A percentile compares a stretch with the other conserved stretches of the same genome.
Evolutionary conservation across 1,284 basidiomycete genomes (phyloP).

Genomic region (Singerocomus rubriflavus): DNA sequence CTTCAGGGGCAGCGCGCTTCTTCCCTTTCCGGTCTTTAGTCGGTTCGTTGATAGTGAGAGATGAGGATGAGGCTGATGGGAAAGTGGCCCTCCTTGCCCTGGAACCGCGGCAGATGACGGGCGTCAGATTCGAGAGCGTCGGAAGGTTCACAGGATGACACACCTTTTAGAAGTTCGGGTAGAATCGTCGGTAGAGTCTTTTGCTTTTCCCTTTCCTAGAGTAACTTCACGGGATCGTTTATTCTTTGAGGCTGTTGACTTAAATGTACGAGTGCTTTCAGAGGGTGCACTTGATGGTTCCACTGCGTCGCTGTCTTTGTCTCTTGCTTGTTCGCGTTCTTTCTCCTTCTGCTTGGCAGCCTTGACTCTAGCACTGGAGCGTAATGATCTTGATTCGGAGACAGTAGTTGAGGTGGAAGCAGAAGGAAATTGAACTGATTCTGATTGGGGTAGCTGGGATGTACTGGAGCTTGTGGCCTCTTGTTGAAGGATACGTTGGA

Average conservation of each 20-base stretch:
- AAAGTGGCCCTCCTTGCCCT: slow-evolving; percentile 59
- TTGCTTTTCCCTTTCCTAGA: slow-evolving; percentile 60
- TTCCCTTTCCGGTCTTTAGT: slow-evolving; percentile 73
- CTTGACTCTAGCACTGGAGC: slow-evolving; percentile 73
- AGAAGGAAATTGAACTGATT: slow-evolving; percentile 35
- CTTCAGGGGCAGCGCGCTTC: slow-evolving; percentile 77
- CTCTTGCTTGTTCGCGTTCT: slow-evolving; percentile 42
- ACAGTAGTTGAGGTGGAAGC: slow-evolving; percentile 34
- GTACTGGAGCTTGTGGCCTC: slow-evolving; percentile 64
- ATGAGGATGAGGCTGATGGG: slow-evolving; percentile 39
- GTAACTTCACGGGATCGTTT: slow-evolving; percentile 55
- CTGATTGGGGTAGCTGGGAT: slow-evolving; percentile 37
- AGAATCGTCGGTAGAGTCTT: slow-evolving; percentile 52
- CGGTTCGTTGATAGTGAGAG: slow-evolving; percentile 74
- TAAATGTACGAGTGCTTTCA: slow-evolving; percentile 42
- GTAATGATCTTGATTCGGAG: slow-evolving; percentile 50
- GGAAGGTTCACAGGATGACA: slow-evolving; percentile 32
- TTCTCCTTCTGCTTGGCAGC: slow-evolving; percentile 68
- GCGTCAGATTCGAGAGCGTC: slow-evolving; percentile 20
- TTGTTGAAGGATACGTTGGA: slow-evolving; percentile 63
- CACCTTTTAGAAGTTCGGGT: slow-evolving; percentile 58
- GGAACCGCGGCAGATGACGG: slow-evolving; percentile 22
- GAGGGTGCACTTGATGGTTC: slow-evolving; percentile 39
- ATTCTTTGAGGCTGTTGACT: slow-evolving; percentile 41
- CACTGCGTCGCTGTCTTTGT: slow-evolving; percentile 39